Evolutionary conservation across 2,329 filamentous ascomycete species (phyloP), one percentile per base, ranked within the genome.

Genomic region (Tolypocladium album): DNA sequence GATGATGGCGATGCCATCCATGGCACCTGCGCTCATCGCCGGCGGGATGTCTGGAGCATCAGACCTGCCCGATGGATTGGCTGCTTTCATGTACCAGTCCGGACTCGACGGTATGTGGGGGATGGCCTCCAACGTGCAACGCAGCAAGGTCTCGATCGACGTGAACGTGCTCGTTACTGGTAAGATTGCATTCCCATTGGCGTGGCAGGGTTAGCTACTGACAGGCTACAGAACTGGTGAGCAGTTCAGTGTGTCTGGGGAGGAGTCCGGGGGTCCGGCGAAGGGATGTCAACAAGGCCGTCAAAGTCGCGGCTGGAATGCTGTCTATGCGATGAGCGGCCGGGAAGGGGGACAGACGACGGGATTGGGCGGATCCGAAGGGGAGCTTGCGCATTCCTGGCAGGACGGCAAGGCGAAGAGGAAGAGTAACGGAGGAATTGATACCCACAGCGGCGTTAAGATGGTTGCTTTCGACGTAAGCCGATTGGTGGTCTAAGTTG

Each of bases 251-350:
- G 8, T 78, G 75, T 47, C 63, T 78, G 9, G 76, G 75, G 11
- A 67, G 73, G 6, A 69, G 69, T 2, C 75, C 76, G 0, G 76
- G 74, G 0, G 61, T 77, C 12, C 70, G 75, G 8, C 72, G 73
- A 0, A 72, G 68, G 45, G 75, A 78, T 52, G 64, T 78, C 1
- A 64, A 75, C 56, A 63, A 57, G 20, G 71, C 74, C 11, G 64
- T 74, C 47, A 69, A 68, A 62, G 39, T 68, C 42, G 67, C 70
- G 2, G 64, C 67, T 0, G 68, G 70, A 20, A 31, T 53, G 8
- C 27, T 50, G 2, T 34, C 50, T 3, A 17, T 22, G 20, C 13
- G 34, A 31, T 36, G 20, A 53, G 20, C 31, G 9, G 17, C 9
- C 17, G 27, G 1, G 27, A 34, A 6, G 50, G 31, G 31, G 4